Base-by-base conservation (phyloP, 257 asterid genomes). In the Solanum virginianum region DNA sequence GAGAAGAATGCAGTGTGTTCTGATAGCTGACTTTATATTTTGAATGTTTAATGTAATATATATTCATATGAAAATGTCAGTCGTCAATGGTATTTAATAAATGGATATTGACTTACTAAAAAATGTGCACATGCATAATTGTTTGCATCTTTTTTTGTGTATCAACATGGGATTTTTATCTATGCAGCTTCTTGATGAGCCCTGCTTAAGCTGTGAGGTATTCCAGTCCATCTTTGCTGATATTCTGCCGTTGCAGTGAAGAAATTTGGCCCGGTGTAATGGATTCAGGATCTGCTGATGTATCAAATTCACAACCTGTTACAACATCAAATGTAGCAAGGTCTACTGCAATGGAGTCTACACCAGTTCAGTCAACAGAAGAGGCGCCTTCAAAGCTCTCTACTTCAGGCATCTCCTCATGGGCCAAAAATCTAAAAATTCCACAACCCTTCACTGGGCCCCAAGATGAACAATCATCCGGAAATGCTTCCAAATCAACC, bases 401-500 rank as follows among this genome's bases (percentile, higher is more conserved):
- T 53, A 88, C 93, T 81, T 90, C 99, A 85, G 98, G 96, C 53
- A 94, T 96, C 89, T 92, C 98, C 84, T 84, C 89, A 36, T 97
- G 99, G 99, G 98, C 99, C 32, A 97, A 93, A 83, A 94, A 90
- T 86, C 86, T 97, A 70, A 97, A 97, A 90, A 91, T 97, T 84
- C 90, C 99, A 53, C 96, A 92, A 90, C 92, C 99, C 72, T 92
- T 97, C 85, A 90, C 77, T 47, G 94, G 94, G 60, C 90, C 98
- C 16, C 97, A 88, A 85, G 98, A 94, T 69, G 96, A 85, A 82
- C 90, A 96, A 65, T 90, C 94, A 39, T 87, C 95, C 10, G 98
- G 88, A 83, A 91, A 87, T 87, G 86, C 92, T 4, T 94, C 88
- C 87, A 91, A 92, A 89, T 92, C 98, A 85, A 59, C 95, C 10